A percentile compares a stretch with the other conserved stretches of the same genome.
These are phyloP conservation scores for Penicillium nordicum DNA, from an alignment of 2,329 filamentous ascomycete species.

Conservation along the genomic window DNA sequence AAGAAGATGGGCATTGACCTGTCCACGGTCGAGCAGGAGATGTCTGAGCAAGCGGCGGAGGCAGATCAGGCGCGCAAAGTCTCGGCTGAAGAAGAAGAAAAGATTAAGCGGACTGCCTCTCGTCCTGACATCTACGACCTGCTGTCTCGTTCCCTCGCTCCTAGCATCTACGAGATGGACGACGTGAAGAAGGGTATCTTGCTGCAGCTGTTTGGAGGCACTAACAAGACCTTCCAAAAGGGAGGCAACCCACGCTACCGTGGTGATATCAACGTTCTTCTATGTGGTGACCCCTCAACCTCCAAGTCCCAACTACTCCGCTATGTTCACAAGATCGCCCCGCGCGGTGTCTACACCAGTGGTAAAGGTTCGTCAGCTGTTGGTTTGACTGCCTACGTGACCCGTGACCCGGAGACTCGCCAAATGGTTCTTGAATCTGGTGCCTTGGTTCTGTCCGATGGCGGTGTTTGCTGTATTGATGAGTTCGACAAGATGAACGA, in stretches of 20 bases:
- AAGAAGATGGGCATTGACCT: slow-evolving; percentile 88
- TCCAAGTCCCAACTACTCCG: slow-evolving; percentile 91
- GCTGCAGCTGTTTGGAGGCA: slow-evolving; percentile 92
- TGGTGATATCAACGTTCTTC: slow-evolving; percentile 94
- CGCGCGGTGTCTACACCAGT: slow-evolving; percentile 75
- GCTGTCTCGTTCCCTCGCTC: slow-evolving; percentile 82
- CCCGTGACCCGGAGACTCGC: slow-evolving; percentile 68
- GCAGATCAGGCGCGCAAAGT: slow-evolving; percentile 83
- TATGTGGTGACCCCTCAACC: slow-evolving; percentile 96
- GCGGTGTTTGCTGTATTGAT: slow-evolving; percentile 74
- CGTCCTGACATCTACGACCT: slow-evolving; percentile 90
- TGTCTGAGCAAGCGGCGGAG: slow-evolving; percentile 66
- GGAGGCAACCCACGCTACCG: slow-evolving; percentile 92
- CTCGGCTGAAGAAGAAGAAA: slow-evolving; percentile 79
- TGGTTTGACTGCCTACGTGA: slow-evolving; percentile 74
- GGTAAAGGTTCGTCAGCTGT: slow-evolving; percentile 74
- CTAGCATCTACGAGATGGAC: slow-evolving; percentile 96
- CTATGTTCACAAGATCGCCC: slow-evolving; percentile 97
- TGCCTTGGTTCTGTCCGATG: slow-evolving; percentile 69
- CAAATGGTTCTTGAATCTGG: slow-evolving; percentile 73
- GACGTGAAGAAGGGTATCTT: slow-evolving; percentile 98
- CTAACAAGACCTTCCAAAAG: slow-evolving; percentile 97
- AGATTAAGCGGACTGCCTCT: slow-evolving; percentile 75
- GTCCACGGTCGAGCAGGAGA: slow-evolving; percentile 80
- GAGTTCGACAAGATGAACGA: slow-evolving; percentile 81